phyloP scores from a whole-genome alignment of 208 protist genomes.

The Entamoeba nuttalli region DNA sequence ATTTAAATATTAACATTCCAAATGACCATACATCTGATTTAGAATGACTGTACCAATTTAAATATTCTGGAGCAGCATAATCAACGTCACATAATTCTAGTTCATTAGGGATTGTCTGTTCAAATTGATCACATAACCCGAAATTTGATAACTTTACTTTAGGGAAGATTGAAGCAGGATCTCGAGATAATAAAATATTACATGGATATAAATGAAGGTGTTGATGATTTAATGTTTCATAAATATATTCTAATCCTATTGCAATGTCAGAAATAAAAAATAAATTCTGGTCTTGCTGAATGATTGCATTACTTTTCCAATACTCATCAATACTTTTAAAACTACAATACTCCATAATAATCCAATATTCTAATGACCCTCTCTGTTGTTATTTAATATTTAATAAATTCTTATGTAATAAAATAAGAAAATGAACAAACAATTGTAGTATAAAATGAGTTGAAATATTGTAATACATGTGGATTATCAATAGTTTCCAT shows the following conservation, averaged over 20 bases:
- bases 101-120: not conserved
- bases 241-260: not conserved
- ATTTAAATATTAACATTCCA: not conserved
- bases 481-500: not conserved
- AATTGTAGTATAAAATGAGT: not conserved
- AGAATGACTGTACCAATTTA: not conserved
- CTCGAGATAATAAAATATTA: not conserved
- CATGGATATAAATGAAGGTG: not conserved
- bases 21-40: not conserved
- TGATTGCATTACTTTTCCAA: not conserved
- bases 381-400: not conserved
- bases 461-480: not conserved
- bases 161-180: not conserved
- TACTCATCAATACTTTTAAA: not conserved
- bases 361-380: not conserved
- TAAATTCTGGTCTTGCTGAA: not conserved
- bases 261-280: not conserved
- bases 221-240: not conserved
- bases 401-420: not conserved
- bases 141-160: not conserved
- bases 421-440: not conserved
- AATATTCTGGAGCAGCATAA: not conserved
- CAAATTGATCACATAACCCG: not conserved
- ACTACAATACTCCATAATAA: not conserved
- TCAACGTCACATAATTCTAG: not conserved